Conservation (phyloP, 2,329 filamentous ascomycete genomes). For the Cladosporium cucumerinum region DNA sequence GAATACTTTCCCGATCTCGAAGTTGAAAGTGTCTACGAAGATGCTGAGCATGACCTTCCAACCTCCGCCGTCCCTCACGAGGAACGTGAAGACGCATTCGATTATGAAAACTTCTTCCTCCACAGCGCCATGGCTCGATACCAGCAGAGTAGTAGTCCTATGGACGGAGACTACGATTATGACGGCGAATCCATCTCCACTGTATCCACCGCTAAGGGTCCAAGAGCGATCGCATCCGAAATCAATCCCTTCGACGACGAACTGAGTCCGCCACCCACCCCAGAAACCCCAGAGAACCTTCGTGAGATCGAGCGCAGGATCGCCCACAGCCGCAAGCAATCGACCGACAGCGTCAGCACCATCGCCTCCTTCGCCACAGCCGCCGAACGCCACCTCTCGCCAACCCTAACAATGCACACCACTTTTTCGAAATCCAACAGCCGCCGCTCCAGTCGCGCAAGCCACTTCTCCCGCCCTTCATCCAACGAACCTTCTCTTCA, state of each 20-base stretch:
- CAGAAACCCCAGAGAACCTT: constrained; percentile 34
- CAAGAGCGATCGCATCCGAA: constrained; percentile 50
- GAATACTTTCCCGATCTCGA: constrained; percentile 21
- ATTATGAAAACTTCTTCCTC: constrained; percentile 93
- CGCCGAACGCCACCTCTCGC: constrained; percentile 39
- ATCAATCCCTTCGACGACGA: constrained; percentile 24
- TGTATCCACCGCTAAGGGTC: constrained; percentile 11
- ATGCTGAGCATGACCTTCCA: constrained; percentile 35
- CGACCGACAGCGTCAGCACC: constrained; percentile 59
- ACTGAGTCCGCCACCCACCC: constrained; percentile 27
- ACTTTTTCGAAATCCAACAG: constrained; percentile 4
- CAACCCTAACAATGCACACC: neutral
- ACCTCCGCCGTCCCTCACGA: constrained; percentile 61
- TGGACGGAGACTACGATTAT: constrained; percentile 42
- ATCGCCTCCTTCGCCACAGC: constrained; percentile 63
- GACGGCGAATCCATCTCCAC: constrained; percentile 40
- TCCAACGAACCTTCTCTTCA: neutral
- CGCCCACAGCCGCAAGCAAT: constrained; percentile 49
- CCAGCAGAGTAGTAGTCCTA: constrained; percentile 45
- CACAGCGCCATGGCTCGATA: constrained; percentile 86
- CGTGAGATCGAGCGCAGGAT: constrained; percentile 35
- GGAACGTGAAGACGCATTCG: constrained; percentile 90
- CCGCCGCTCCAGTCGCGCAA: constrained; percentile 13
- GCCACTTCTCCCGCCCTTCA: constrained; percentile 1
- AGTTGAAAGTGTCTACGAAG: constrained; percentile 42